Base-by-base conservation (phyloP, 345 rosid species). In the Populus nigra region DNA sequence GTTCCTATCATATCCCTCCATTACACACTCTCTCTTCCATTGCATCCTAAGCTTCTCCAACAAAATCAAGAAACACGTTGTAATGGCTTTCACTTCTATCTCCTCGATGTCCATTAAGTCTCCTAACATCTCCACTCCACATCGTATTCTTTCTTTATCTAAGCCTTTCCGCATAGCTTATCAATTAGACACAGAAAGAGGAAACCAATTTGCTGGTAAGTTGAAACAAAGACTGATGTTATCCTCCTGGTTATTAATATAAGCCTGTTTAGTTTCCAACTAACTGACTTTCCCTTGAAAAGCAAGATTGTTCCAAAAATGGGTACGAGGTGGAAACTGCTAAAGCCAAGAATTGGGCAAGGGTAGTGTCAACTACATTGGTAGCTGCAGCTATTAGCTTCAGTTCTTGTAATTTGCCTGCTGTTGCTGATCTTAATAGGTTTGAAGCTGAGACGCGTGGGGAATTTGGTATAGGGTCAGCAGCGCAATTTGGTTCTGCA, bases 381-480 rank as follows among this genome's bases (percentile, higher is more conserved):
- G 93, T 90, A 0, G 91, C 92, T 27, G 87, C 93, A 16, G 81
- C 88, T 61, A 81, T 93, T 25, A 88, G 83, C 79, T 85, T 86
- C 22, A 80, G 89, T 82, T 80, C 88, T 23, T 13, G 53, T 47
- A 79, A 85, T 59, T 33, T 86, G 22, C 90, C 95, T 35, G 94
- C 94, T 29, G 65, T 82, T 72, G 99, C 98, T 72, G 99, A 93
- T 57, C 98, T 93, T 35, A 93, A 95, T 78, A 91, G 86, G 85
- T 93, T 41, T 16, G 99, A 95, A 83, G 99, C 99, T 0, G 97
- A 89, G 35, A 88, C 75, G 35, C 90, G 95, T 5, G 97, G 98
- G 5, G 98, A 94, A 75, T 93, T 94, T 38, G 98, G 97, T 27
- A 93, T 91, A 1, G 97, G 97, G 11, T 94, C 97, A 2, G 98